Conservation (phyloP, 1,284 basidiomycete genomes). For the Cerioporus squamosus region DNA sequence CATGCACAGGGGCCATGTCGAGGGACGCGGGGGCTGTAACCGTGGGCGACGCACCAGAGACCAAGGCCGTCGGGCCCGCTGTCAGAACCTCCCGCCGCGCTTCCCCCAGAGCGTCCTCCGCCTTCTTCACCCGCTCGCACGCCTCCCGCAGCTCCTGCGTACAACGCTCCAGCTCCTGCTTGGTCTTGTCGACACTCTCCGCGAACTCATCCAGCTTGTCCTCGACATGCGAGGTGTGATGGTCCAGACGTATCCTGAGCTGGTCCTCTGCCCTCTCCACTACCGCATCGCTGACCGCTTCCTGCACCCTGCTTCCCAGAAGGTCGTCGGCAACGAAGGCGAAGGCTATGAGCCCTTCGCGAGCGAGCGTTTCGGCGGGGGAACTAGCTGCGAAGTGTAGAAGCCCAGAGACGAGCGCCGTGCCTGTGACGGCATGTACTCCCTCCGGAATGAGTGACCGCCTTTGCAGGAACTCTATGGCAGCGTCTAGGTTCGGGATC, state of each 20-base stretch:
- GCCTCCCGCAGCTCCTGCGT: not conserved
- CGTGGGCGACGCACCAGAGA: not conserved
- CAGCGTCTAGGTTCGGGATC: not conserved
- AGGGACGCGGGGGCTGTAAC: not conserved
- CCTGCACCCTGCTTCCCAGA: not conserved
- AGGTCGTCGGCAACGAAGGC: not conserved
- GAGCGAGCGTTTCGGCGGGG: not conserved
- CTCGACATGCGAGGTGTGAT: constrained; percentile 1
- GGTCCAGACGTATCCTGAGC: not conserved
- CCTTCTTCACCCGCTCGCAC: not conserved
- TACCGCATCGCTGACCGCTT: not conserved
- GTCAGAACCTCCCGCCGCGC: not conserved
- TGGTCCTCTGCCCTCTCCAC: not conserved
- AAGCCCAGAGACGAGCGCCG: constrained; percentile 1
- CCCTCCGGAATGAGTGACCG: not conserved
- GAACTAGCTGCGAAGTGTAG: not conserved
- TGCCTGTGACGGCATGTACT: not conserved
- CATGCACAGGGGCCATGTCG: not conserved
- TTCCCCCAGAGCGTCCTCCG: not conserved
- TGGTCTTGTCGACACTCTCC: not conserved
- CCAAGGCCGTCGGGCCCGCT: not conserved
- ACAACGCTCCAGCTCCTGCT: not conserved
- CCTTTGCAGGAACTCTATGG: not conserved
- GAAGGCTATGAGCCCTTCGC: not conserved
- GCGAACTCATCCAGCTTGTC: not conserved